Evolutionary conservation across 2,329 filamentous ascomycete species (phyloP), one percentile per base, ranked within the genome.

Genomic region (Daldinia sp.): DNA sequence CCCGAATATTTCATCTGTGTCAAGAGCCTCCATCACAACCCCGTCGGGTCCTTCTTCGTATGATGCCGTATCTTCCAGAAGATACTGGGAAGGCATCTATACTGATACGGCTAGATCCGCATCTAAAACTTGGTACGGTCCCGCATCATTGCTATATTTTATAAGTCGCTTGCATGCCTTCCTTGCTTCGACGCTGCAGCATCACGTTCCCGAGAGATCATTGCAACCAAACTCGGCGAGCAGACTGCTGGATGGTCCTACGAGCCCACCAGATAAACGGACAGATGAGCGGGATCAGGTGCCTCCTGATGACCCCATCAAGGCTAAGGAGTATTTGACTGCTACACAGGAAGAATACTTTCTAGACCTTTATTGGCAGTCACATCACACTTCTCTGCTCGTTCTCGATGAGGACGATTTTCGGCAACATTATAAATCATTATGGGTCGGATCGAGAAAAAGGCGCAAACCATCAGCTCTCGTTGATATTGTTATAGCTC

Each of bases 401-500:
- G 76, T 83, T 3, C 58, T 83, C 3, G 75, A 81, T 21, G 79
- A 81, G 55, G 62, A 66, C 3, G 77, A 79, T 29, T 83, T 83
- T 58, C 76, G 71, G 37, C 70, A 74, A 6, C 74, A 82, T 60
- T 80, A 82, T 55, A 69, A 75, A 8, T 79, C 77, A 0, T 71
- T 82, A 4, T 82, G 79, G 79, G 64, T 62, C 4, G 51, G 49
- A 27, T 55, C 57, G 3, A 39, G 65, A 3, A 54, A 57, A 5
- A 51, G 21, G 4, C 74, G 82, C 7, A 77, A 77, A 55, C 73
- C 77, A 1, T 85, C 82, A 1, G 77, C 82, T 0, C 73, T 85
- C 0, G 80, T 82, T 1, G 83, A 85, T 61, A 83, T 85, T 21
- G 71, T 84, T 23, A 64, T 85, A 7, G 83, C 82, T 0, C 43